A percentile compares a stretch with the other conserved stretches of the same genome.
Evolutionary conservation across 257 asterid genomes (phyloP).

Genomic region (Cinchona pubescens): DNA sequence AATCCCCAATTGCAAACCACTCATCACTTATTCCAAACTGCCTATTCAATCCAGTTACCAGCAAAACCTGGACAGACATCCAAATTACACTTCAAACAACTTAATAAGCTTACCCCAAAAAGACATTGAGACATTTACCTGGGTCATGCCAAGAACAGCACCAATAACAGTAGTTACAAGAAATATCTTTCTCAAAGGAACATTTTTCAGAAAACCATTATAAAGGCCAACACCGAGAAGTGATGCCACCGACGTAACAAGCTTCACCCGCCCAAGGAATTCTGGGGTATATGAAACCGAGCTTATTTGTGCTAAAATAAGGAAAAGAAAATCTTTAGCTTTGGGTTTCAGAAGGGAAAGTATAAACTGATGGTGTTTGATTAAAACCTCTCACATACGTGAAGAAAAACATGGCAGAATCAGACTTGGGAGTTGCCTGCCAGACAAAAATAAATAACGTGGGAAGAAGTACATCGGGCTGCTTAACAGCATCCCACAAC

Average conservation of each 20-base stretch:
- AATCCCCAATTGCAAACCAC: slow-evolving; percentile 98
- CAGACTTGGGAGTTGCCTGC: slow-evolving; percentile 98
- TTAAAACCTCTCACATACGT: slow-evolving; percentile 53
- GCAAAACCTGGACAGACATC: slow-evolving; percentile 54
- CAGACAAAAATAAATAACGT: slow-evolving; percentile 87
- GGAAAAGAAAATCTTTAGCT: slow-evolving; percentile 19
- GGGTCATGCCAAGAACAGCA: slow-evolving; percentile 86
- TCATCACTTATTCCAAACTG: slow-evolving; percentile 78
- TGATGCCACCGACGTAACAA: slow-evolving; percentile 89
- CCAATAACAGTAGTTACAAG: slow-evolving; percentile 69
- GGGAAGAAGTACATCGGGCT: slow-evolving; percentile 82
- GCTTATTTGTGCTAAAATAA: slow-evolving; percentile 71
- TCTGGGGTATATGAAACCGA: slow-evolving; percentile 93
- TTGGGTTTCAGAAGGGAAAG: slow-evolving; percentile 11
- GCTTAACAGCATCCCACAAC: slow-evolving; percentile 72
- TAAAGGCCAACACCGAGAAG: slow-evolving; percentile 89
- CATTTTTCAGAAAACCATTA: slow-evolving; percentile 75
- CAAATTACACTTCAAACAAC: slow-evolving; percentile 21
- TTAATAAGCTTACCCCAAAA: slow-evolving; percentile 1
- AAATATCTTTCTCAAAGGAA: slow-evolving; percentile 78
- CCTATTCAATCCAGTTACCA: slow-evolving; percentile 83
- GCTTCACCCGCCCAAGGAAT: slow-evolving; percentile 96
- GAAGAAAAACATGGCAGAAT: slow-evolving; percentile 96
- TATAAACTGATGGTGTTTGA: slow-evolving; percentile 5
- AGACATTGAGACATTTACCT: slow-evolving; percentile 36